Base-by-base conservation (phyloP, 805 yeast genomes). In the Saccharomycopsis sp. region DNA sequence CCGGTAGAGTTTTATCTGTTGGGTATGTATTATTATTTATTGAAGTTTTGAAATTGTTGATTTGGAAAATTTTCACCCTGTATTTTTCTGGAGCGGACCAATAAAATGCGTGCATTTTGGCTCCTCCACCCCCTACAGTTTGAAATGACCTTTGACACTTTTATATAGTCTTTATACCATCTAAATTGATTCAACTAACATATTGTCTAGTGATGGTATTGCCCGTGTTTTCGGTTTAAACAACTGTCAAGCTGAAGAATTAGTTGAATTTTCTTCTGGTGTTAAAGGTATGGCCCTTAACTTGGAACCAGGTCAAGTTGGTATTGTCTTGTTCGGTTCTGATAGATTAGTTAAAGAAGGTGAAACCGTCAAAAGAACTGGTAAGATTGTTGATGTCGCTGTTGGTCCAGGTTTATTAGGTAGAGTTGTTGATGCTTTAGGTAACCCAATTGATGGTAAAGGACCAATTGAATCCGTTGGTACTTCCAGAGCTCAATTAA, bases 271-370 rank as follows among this genome's bases (percentile, higher is more conserved):
- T 75, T 75, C 96, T 49, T 86, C 98, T 48, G 98, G 99, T 76
- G 97, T 89, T 60, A 86, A 88, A 72, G 99, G 98, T 82, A 92
- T 92, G 99, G 97, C 98, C 63, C 79, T 92, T 66, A 92, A 92
- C 80, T 84, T 92, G 79, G 99, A 92, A 74, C 95, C 97, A 60
- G 96, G 95, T 70, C 97, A 92, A 73, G 99, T 92, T 66, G 99
- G 99, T 86, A 80, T 92, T 64, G 99, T 92, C 72, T 75, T 92
- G 70, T 92, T 92, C 76, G 99, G 98, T 75, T 88, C 97, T 53
- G 99, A 92, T 70, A 79, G 95, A 69, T 78, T 79, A 57, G 97
- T 92, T 68, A 88, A 87, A 74, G 96, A 92, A 76, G 97, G 98
- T 74, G 96, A 92, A 72, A 81, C 94, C 64, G 99, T 92, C 64